Percentiles rank a stretch among this genome's conserved stretches.
Evolutionary conservation across 2,329 filamentous ascomycete species (phyloP).

Genomic region (Xylaria sp.): DNA sequence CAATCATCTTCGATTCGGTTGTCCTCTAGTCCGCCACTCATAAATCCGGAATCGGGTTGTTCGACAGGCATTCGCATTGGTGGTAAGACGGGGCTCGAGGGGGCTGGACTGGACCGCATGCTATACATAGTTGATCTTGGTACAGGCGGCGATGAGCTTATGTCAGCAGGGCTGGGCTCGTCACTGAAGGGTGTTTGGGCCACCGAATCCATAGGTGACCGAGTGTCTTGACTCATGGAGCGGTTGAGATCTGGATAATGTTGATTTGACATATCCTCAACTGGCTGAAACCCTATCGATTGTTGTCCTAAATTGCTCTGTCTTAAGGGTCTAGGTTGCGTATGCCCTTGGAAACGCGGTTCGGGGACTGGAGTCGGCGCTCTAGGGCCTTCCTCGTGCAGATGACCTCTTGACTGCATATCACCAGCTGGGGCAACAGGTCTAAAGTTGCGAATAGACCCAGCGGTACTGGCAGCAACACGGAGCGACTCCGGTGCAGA

Average conservation of each 20-base stretch:
- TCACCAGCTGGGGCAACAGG: slow-evolving; percentile 65
- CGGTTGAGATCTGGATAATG: slow-evolving; percentile 44
- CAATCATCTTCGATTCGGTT: slow-evolving; percentile 65
- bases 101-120: slow-evolving; percentile 64
- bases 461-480: slow-evolving; percentile 88
- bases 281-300: slow-evolving; percentile 62
- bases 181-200: slow-evolving; percentile 58
- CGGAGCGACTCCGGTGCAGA: slow-evolving; percentile 78
- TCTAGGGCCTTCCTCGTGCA: slow-evolving; percentile 75
- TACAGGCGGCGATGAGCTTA: slow-evolving; percentile 89
- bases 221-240: slow-evolving; percentile 55
- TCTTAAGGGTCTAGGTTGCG: slow-evolving; percentile 42
- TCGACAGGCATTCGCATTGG: slow-evolving; percentile 66
- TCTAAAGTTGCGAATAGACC: slow-evolving; percentile 83
- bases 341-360: slow-evolving; percentile 39
- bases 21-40: slow-evolving; percentile 78
- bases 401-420: slow-evolving; percentile 53
- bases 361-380: slow-evolving; percentile 78
- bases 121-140: slow-evolving; percentile 64
- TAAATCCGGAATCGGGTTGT: slow-evolving; percentile 79
- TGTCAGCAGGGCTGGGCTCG: slow-evolving; percentile 75
- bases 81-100: slow-evolving; percentile 80
- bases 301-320: slow-evolving; percentile 64
- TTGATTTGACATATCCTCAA: slow-evolving; percentile 42
- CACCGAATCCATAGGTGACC: slow-evolving; percentile 59